Percentiles rank a stretch among this genome's conserved stretches.
phyloP scores from a whole-genome alignment of 2,329 filamentous ascomycete genomes.

The Paecilomyces niveus region DNA sequence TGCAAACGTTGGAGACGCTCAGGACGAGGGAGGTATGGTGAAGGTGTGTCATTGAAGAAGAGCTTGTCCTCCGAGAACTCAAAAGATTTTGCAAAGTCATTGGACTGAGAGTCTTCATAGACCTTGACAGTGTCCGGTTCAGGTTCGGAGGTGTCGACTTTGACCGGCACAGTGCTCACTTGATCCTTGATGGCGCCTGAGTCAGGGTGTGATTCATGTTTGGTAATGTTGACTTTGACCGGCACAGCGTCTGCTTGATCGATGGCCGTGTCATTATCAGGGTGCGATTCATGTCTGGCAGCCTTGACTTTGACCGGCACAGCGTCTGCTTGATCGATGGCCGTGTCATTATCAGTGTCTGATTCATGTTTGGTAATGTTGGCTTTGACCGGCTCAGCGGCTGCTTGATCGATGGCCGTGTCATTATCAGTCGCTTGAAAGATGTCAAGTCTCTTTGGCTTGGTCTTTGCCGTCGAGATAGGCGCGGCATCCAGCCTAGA shows the following conservation, averaged over 20 bases:
- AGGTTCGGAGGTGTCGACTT: not conserved
- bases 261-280: no score
- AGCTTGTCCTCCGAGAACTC: not conserved
- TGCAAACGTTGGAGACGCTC: not conserved
- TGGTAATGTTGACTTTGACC: no score
- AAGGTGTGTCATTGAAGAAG: not conserved
- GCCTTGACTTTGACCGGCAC: no score
- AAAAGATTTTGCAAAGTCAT: not conserved
- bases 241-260: no score
- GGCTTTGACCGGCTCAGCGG: not conserved
- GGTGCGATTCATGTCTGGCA: no score
- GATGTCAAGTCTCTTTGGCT: conserved; percentile 25
- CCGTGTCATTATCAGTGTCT: no score
- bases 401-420: not conserved
- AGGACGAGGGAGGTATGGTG: not conserved
- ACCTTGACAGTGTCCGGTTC: conserved; percentile 31
- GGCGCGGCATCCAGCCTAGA: conserved; percentile 23
- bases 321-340: no score
- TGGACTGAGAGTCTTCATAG: conserved; percentile 46
- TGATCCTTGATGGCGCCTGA: no score
- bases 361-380: no score
- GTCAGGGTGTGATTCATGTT: no score
- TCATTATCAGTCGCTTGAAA: conserved; percentile 1
- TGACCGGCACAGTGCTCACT: no score
- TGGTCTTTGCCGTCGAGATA: conserved; percentile 22